Conservation (phyloP, 2,329 filamentous ascomycete species). For the Chrysosporium queenslandicum region DNA sequence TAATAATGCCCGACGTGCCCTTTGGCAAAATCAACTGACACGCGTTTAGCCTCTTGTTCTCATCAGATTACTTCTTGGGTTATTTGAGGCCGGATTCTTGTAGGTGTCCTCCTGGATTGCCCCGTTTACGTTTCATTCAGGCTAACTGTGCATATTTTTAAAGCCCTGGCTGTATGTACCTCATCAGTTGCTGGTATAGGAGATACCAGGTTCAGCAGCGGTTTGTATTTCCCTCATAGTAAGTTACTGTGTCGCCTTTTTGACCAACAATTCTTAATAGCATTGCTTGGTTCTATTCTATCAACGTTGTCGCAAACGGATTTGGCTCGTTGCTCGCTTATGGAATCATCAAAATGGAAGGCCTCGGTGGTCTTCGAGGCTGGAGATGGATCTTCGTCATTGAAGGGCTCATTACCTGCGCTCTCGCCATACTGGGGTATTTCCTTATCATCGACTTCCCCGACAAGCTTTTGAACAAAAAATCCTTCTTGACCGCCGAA, state of each 20-base stretch:
- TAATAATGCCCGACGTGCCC: not conserved
- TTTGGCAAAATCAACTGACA: not conserved
- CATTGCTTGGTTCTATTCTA: constrained; percentile 41
- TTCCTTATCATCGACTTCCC: constrained; percentile 32
- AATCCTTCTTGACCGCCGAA: constrained; percentile 26
- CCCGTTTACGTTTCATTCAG: not conserved
- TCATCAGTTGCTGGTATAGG: constrained; percentile 58
- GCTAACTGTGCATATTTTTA: not conserved
- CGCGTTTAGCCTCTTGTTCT: constrained; percentile 15
- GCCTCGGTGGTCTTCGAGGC: constrained; percentile 36
- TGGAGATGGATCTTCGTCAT: constrained; percentile 48
- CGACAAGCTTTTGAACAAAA: constrained; percentile 22
- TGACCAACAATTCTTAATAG: constrained; percentile 16
- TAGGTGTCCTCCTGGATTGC: constrained; percentile 60
- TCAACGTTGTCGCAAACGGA: constrained; percentile 40
- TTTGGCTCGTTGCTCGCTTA: constrained; percentile 39
- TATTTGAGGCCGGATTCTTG: constrained; percentile 47
- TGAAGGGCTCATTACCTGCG: constrained; percentile 34
- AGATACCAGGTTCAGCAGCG: constrained; percentile 30
- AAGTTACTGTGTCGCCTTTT: not conserved
- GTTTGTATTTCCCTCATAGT: constrained; percentile 17
- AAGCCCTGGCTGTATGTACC: constrained; percentile 52
- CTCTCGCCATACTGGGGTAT: constrained; percentile 21
- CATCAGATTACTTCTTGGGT: constrained; percentile 44
- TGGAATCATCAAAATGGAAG: constrained; percentile 34